These are phyloP conservation scores for Plenodomus tracheiphilus DNA, from an alignment of 2,329 filamentous ascomycete genomes.

Conservation along the genomic window DNA sequence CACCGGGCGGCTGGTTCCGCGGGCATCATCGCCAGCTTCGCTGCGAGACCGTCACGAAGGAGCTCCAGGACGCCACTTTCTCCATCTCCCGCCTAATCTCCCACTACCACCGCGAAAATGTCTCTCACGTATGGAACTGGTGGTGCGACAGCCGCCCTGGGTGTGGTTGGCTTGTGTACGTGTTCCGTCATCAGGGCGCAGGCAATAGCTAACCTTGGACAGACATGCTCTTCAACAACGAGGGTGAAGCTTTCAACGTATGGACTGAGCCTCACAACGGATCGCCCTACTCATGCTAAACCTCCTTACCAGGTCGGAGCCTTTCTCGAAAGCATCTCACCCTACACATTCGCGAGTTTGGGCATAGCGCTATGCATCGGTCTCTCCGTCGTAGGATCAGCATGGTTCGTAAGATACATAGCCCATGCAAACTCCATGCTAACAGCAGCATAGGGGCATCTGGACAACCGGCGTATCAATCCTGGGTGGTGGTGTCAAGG, in stretches of 20 bases:
- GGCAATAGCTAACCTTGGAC: constrained; percentile 38
- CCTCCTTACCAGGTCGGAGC: constrained; percentile 69
- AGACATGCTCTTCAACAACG: constrained; percentile 99
- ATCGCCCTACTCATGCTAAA: constrained; percentile 7
- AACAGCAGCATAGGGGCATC: constrained; percentile 73
- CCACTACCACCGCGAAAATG: constrained; percentile 56
- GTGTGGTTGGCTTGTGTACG: constrained; percentile 80
- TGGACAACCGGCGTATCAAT: constrained; percentile 98
- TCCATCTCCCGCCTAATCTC: constrained; percentile 26
- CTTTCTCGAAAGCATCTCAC: constrained; percentile 92
- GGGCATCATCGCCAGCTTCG: constrained; percentile 32
- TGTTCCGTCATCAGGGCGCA: constrained; percentile 22
- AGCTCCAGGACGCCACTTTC: constrained; percentile 32
- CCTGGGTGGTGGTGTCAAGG: constrained; percentile 92
- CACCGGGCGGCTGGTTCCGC: constrained; percentile 30
- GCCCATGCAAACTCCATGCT: constrained; percentile 4
- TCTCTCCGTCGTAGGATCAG: constrained; percentile 92
- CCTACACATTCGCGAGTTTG: constrained; percentile 87
- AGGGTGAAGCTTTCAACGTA: constrained; percentile 95
- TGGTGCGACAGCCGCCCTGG: constrained; percentile 68
- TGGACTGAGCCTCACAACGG: constrained; percentile 28
- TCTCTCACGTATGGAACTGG: constrained; percentile 72
- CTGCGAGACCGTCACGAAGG: constrained; percentile 27
- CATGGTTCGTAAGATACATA: constrained; percentile 68
- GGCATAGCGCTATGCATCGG: constrained; percentile 95